Percentiles rank a stretch among this genome's conserved stretches.
Evolutionary conservation across 495 filamentous ascomycete species (phyloP).

Genomic region (Pyronema omphalodes): DNA sequence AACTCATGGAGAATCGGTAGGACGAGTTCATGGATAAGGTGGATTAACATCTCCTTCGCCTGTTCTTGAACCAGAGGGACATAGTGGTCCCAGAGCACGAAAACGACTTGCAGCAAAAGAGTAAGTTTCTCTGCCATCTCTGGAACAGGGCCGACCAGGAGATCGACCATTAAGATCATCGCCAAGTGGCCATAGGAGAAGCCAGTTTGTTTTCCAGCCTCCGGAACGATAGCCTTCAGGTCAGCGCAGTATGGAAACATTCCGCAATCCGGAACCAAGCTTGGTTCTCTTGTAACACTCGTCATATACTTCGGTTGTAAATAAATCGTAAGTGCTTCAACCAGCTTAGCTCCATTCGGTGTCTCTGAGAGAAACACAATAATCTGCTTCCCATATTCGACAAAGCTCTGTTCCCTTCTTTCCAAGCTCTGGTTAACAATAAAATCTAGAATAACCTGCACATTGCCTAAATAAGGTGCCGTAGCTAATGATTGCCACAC

Average conservation of each 20-base stretch:
- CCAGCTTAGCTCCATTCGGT: conserved; percentile 73
- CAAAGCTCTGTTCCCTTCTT: conserved; percentile 87
- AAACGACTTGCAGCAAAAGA: conserved; percentile 71
- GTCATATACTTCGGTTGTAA: conserved; percentile 41
- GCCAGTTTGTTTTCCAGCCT: conserved; percentile 70
- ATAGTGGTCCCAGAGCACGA: conserved; percentile 93
- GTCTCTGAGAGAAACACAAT: conserved; percentile 90
- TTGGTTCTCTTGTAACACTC: conserved; percentile 34
- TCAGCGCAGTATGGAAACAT: conserved; percentile 79
- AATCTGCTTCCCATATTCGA: conserved; percentile 92
- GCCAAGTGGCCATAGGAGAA: conserved; percentile 86
- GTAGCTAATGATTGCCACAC: conserved; percentile 94
- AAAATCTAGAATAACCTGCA: conserved; percentile 84
- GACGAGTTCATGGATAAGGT: conserved; percentile 90
- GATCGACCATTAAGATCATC: conserved; percentile 82
- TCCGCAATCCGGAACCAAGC: conserved; percentile 52
- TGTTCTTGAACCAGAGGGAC: conserved; percentile 90
- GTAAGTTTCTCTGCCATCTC: conserved; percentile 59
- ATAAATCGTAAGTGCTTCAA: conserved; percentile 54
- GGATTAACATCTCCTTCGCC: conserved; percentile 91
- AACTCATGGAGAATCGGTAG: conserved; percentile 75
- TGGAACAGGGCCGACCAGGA: conserved; percentile 82
- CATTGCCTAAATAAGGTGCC: conserved; percentile 85
- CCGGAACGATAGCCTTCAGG: conserved; percentile 55
- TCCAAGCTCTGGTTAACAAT: conserved; percentile 87